Evolutionary conservation across 2,329 filamentous ascomycete genomes (phyloP).

Genomic region (Stenocarpella maydis): DNA sequence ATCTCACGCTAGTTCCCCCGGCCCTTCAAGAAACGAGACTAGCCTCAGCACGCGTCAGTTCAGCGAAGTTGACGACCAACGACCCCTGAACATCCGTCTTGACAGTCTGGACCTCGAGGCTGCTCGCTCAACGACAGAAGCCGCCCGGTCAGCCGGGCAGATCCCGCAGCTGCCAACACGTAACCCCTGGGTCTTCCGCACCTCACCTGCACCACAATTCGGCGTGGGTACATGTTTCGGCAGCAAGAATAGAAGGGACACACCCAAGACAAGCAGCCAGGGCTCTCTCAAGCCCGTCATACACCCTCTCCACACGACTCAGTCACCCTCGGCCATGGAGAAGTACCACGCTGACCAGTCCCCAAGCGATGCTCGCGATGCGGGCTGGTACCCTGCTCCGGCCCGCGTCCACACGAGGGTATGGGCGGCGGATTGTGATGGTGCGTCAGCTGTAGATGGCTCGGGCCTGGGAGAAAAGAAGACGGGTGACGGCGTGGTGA

Average conservation of each 20-base stretch:
- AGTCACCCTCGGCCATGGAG: background rate
- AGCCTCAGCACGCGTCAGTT: background rate
- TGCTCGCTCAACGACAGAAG: conserved; percentile 30
- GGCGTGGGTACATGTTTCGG: background rate
- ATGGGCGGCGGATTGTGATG: background rate
- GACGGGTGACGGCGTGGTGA: conserved; percentile 8
- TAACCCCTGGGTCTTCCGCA: conserved; percentile 36
- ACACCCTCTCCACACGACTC: background rate
- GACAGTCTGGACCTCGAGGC: conserved; percentile 30
- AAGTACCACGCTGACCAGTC: background rate
- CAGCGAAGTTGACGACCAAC: conserved; percentile 13
- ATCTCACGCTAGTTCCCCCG: background rate
- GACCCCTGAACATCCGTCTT: conserved; percentile 24
- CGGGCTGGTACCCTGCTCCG: background rate
- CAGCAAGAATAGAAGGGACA: background rate
- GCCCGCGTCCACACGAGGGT: background rate
- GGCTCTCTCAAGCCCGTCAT: background rate
- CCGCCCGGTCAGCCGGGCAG: background rate
- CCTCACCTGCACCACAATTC: conserved; percentile 14
- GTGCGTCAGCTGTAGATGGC: background rate
- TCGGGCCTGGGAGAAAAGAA: background rate
- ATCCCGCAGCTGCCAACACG: conserved; percentile 13
- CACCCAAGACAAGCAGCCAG: background rate
- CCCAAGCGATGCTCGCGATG: background rate
- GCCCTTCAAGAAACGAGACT: background rate